These are phyloP conservation scores for Leishmania amazonensis DNA, from an alignment of 208 protist genomes.

Conservation along the genomic window DNA sequence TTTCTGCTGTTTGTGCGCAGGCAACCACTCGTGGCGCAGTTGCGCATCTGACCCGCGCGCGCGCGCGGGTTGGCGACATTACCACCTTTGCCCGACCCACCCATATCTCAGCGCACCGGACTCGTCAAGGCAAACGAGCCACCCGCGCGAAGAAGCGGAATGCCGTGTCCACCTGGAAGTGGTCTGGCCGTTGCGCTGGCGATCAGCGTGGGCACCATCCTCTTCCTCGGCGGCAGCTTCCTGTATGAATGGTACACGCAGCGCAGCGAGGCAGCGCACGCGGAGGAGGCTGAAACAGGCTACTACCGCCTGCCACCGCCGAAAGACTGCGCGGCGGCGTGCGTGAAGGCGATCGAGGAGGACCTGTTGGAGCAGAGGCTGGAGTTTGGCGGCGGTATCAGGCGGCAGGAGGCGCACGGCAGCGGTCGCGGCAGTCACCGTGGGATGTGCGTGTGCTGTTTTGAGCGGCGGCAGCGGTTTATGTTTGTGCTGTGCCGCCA, in stretches of 20 bases:
- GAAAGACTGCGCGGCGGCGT: background rate
- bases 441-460: slow-evolving; percentile 23
- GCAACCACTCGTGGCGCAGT: background rate
- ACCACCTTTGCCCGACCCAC: background rate
- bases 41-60: background rate
- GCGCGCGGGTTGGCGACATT: background rate
- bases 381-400: background rate
- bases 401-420: background rate
- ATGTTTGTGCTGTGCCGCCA: slow-evolving; percentile 33
- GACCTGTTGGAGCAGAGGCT: background rate
- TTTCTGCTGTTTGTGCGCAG: background rate
- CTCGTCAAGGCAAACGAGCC: background rate
- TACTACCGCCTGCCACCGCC: slow-evolving; percentile 6
- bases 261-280: background rate
- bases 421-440: background rate
- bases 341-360: background rate
- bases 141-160: background rate
- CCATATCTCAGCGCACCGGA: background rate
- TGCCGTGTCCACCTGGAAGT: background rate
- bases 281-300: background rate
- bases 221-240: background rate
- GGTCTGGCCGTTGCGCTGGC: background rate
- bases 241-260: background rate
- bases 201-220: background rate
- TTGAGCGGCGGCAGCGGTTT: slow-evolving; percentile 5